Conservation (phyloP, 768 basidiomycete genomes). For the Glaciozyma martinii region DNA sequence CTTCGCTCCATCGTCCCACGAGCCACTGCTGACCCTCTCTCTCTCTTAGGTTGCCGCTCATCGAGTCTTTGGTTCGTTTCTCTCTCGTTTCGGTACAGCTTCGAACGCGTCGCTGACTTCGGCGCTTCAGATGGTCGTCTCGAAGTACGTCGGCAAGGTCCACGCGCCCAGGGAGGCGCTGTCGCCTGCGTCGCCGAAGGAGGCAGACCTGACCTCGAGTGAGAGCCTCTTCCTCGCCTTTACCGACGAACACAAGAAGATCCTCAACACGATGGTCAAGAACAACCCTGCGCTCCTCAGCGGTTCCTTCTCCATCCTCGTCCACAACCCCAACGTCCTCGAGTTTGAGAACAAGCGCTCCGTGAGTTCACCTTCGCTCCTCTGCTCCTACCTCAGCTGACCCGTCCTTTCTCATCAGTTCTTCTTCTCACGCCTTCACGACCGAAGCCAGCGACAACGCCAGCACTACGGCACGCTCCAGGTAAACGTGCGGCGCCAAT, state of each 20-base stretch:
- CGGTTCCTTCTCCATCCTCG: conserved; percentile 80
- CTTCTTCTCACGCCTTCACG: conserved; percentile 56
- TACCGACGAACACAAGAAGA: conserved; percentile 70
- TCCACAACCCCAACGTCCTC: conserved; percentile 89
- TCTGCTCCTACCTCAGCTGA: neutral
- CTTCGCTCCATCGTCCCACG: too few relatives aligned
- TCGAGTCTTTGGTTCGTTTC: neutral
- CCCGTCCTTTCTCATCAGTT: neutral
- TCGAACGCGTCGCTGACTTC: too few relatives aligned
- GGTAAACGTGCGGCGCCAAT: conserved; percentile 69
- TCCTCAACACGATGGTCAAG: conserved; percentile 80
- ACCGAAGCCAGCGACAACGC: conserved; percentile 53
- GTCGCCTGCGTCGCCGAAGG: neutral
- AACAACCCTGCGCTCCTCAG: conserved; percentile 97
- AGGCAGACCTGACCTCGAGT: conserved; percentile 76
- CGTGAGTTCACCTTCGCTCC: conserved; percentile 20
- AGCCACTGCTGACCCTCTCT: neutral
- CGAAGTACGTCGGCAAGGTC: too few relatives aligned
- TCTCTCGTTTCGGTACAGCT: too few relatives aligned
- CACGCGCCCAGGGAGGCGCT: neutral
- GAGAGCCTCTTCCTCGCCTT: conserved; percentile 92
- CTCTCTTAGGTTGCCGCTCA: neutral
- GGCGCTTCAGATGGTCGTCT: too few relatives aligned
- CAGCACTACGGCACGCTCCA: conserved; percentile 77
- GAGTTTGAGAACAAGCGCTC: conserved; percentile 97